Percentiles rank a stretch among this genome's conserved stretches.
Evolutionary conservation across 2,329 filamentous ascomycete genomes (phyloP).

Genomic region (Cordyceps cateniannulata): DNA sequence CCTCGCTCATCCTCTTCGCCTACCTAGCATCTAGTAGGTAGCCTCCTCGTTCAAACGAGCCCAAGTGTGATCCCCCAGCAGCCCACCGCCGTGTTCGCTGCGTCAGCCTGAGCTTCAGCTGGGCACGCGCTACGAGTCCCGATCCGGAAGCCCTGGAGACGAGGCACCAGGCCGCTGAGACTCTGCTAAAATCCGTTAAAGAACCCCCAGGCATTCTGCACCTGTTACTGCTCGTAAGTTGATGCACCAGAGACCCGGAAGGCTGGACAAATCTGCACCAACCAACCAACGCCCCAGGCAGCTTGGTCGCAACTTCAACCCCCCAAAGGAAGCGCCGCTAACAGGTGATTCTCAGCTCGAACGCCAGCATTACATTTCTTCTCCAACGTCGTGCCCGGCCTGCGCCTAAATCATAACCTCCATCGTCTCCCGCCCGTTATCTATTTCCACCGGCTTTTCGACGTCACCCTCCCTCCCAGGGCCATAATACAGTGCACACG

Average conservation of each 20-base stretch:
- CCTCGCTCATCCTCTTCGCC: background rate
- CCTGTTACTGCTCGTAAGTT: background rate
- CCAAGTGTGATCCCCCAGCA: background rate
- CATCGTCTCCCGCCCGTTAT: background rate
- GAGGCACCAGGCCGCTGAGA: background rate
- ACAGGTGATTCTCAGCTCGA: constrained; percentile 1
- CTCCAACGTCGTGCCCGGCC: background rate
- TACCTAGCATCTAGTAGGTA: too few species aligned
- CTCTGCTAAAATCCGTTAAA: background rate
- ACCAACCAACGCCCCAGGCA: background rate
- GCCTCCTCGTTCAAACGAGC: background rate
- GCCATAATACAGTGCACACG: background rate
- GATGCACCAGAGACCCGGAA: background rate
- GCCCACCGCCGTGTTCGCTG: background rate
- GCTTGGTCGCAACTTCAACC: background rate
- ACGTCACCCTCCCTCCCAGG: background rate
- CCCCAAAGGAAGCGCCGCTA: background rate
- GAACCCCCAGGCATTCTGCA: background rate
- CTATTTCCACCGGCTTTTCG: background rate
- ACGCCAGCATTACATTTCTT: background rate
- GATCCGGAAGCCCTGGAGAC: constrained; percentile 5
- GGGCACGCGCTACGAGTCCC: constrained; percentile 10
- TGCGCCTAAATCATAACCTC: background rate
- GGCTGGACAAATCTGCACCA: background rate
- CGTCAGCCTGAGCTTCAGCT: constrained; percentile 5